Conservation (phyloP, 2,329 filamentous ascomycete genomes). For the Colletotrichum sojae region DNA sequence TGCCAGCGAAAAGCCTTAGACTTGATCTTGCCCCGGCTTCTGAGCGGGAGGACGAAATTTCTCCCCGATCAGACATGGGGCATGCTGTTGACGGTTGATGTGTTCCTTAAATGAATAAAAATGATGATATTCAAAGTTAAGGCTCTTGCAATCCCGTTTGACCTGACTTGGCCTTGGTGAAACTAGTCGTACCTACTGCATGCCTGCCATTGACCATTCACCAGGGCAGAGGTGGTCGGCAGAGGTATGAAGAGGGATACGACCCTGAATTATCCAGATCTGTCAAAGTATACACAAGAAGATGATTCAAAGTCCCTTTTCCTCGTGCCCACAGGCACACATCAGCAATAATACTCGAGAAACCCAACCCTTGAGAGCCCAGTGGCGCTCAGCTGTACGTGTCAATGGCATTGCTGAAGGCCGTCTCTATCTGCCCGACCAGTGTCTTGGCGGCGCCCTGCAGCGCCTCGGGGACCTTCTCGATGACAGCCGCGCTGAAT, state of each 20-base stretch:
- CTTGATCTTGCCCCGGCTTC: background rate
- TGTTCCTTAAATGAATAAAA: slow-evolving; percentile 34
- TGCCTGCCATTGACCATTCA: too few relatives aligned
- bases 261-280: too few relatives aligned
- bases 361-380: too few relatives aligned
- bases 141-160: background rate
- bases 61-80: background rate
- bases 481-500: slow-evolving; percentile 54
- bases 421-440: slow-evolving; percentile 53
- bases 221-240: too few relatives aligned
- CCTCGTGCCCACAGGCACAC: too few relatives aligned
- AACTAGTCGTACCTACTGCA: too few relatives aligned
- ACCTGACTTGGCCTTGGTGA: background rate
- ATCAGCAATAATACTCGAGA: too few relatives aligned
- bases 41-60: background rate
- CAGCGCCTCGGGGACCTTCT: slow-evolving; percentile 55
- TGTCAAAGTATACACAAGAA: background rate
- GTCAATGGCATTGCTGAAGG: slow-evolving; percentile 56
- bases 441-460: slow-evolving; percentile 52
- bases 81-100: slow-evolving; percentile 3
- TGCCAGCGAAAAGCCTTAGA: slow-evolving; percentile 8
- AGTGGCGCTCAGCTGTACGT: slow-evolving; percentile 43
- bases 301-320: too few relatives aligned
- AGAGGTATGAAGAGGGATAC: too few relatives aligned
- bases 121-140: slow-evolving; percentile 18